phyloP scores from a whole-genome alignment of 768 basidiomycete genomes.

The Lactarius pseudohatsudake region DNA sequence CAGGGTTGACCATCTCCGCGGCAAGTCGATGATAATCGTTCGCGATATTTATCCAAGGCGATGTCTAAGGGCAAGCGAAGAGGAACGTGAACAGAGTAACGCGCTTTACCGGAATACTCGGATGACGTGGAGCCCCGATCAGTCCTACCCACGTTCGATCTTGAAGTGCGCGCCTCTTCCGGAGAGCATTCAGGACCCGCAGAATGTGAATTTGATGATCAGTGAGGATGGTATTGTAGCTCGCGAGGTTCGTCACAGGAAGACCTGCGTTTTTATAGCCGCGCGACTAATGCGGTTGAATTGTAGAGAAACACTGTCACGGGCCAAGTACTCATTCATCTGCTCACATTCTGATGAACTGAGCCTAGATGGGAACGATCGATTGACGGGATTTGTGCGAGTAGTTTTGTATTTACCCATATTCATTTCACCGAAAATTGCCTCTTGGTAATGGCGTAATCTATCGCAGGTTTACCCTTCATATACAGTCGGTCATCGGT shows the following conservation, averaged over 20 bases:
- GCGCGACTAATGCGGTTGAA: constrained; percentile 17
- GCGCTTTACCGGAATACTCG: neutral
- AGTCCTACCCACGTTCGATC: constrained; percentile 12
- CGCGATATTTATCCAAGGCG: constrained; percentile 25
- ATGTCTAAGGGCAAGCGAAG: constrained; percentile 15
- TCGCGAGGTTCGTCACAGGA: constrained; percentile 23
- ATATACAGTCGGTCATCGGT: too few relatives aligned
- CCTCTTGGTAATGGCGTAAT: neutral
- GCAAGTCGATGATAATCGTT: constrained; percentile 15
- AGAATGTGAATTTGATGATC: constrained; percentile 18
- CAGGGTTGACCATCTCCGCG: neutral
- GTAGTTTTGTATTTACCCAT: neutral
- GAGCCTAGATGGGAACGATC: neutral
- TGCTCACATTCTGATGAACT: constrained; percentile 22
- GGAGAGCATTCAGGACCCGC: neutral
- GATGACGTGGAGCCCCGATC: neutral
- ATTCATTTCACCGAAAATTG: neutral
- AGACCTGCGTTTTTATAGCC: constrained; percentile 5
- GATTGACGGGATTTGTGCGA: constrained; percentile 13
- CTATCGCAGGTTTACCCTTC: too few relatives aligned
- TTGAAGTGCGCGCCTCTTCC: constrained; percentile 22
- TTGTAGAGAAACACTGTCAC: neutral
- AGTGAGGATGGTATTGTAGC: constrained; percentile 26
- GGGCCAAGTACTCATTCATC: neutral
- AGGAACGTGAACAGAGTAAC: constrained; percentile 19